Base-by-base conservation (phyloP, 2,329 filamentous ascomycete species). In the Aspergillus neoniger region DNA sequence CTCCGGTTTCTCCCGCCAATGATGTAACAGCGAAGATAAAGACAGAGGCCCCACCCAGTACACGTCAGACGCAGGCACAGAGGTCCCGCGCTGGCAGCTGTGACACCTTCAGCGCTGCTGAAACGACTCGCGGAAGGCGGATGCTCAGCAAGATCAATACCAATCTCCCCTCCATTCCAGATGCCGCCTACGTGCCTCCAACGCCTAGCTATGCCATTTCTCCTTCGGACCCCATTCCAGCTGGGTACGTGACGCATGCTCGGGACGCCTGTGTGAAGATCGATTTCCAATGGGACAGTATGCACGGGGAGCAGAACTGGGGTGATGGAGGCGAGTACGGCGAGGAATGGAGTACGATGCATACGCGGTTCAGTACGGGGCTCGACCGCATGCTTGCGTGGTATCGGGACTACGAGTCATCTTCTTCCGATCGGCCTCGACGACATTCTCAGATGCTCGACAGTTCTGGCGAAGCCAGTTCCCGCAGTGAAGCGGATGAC, bases 201-300 rank as follows among this genome's bases (percentile, higher is more conserved):
- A 83, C 86, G 5, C 93, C 94, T 1, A 86, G 88, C 15, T 97
- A 96, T 75, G 91, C 94, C 1, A 85, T 97, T 9, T 94, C 91
- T 0, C 83, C 85, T 7, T 88, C 89, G 7, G 89, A 92, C 48
- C 87, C 89, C 7, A 97, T 98, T 60, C 95, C 95, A 0, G 81
- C 87, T 2, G 95, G 94, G 2, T 96, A 96, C 72, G 91, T 96
- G 17, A 86, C 91, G 0, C 95, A 99, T 77, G 94, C 94, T 8
- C 86, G 92, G 63, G 92, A 98, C 72, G 87, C 89, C 12, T 98
- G 92, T 71, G 83, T 91, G 5, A 85, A 90, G 54, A 84, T 97
- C n/a, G 95, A 99, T 76, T 96, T 91, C 70, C 90, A 94, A 69
- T 99, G 95, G 94, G 93, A 99, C 72, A 97, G 93, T 61, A 94